Evolutionary conservation across 2,329 filamentous ascomycete species (phyloP).

Genomic region (Monilinia vaccinii-corymbosi): DNA sequence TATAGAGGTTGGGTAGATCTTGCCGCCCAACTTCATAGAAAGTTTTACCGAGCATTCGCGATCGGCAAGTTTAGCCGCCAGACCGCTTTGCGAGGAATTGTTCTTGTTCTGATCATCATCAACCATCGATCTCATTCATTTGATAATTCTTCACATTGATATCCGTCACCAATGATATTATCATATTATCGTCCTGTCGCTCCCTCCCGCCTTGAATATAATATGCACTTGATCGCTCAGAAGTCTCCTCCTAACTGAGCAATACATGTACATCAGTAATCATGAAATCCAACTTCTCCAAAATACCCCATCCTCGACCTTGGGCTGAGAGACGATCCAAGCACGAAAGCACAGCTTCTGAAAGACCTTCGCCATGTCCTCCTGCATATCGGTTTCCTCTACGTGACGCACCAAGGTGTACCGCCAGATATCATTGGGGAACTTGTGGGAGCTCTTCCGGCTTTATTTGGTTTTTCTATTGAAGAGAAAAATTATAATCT

Average conservation of each 20-base stretch:
- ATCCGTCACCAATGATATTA: not conserved
- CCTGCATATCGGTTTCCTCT: slow-evolving; percentile 3
- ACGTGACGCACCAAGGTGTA: slow-evolving; percentile 4
- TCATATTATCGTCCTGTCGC: too few relatives aligned
- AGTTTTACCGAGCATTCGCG: not conserved
- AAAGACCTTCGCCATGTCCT: slow-evolving; percentile 4
- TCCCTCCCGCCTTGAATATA: not conserved
- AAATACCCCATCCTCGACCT: slow-evolving; percentile 6
- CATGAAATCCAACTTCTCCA: slow-evolving; percentile 5
- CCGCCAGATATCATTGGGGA: not conserved
- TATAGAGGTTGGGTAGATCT: too few relatives aligned
- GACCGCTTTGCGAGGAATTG: not conserved
- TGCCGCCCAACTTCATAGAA: too few relatives aligned
- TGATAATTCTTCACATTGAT: not conserved
- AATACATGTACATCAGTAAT: too few relatives aligned
- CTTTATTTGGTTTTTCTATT: not conserved
- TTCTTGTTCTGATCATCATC: too few relatives aligned
- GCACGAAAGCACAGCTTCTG: not conserved
- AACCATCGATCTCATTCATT: not conserved
- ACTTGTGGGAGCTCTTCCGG: not conserved
- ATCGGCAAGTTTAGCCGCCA: not conserved
- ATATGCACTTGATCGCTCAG: too few relatives aligned
- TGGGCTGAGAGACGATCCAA: not conserved
- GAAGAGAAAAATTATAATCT: not conserved
- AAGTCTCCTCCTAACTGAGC: not conserved